Conservation (phyloP, 352 stramenopile species). For the Pythium aristosporum region DNA sequence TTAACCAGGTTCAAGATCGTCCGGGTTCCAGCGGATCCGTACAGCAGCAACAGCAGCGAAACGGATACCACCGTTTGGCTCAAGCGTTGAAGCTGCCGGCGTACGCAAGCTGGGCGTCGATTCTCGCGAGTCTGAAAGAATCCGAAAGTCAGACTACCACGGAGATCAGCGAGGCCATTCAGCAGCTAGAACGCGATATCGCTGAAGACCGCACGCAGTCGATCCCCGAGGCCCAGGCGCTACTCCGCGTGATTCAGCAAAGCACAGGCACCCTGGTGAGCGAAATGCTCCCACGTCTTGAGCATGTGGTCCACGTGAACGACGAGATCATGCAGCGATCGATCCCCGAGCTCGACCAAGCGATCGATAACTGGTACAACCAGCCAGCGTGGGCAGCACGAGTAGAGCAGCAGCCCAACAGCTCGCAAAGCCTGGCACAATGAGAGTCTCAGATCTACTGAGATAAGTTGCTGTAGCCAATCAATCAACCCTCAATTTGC, state of each 20-base stretch:
- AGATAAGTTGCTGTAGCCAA: constrained; percentile 14
- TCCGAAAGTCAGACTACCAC: not conserved
- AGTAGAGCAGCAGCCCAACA: constrained; percentile 1
- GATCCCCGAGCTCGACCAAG: constrained; percentile 28
- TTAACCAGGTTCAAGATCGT: constrained; percentile 30
- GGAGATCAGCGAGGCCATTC: constrained; percentile 5
- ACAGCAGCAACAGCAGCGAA: not conserved
- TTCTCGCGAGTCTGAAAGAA: constrained; percentile 23
- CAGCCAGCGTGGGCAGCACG: constrained; percentile 32
- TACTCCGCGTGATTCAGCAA: constrained; percentile 10
- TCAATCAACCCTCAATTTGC: constrained; percentile 11
- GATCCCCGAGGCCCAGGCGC: constrained; percentile 17
- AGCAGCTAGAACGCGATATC: constrained; percentile 25
- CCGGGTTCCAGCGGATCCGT: not conserved
- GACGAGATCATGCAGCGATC: constrained; percentile 17
- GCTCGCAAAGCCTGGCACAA: not conserved
- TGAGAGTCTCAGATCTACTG: constrained; percentile 21
- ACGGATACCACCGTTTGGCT: constrained; percentile 27
- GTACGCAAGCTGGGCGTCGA: constrained; percentile 29
- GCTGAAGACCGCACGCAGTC: constrained; percentile 22
- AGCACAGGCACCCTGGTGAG: constrained; percentile 20
- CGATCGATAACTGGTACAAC: constrained; percentile 35
- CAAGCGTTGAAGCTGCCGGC: constrained; percentile 18
- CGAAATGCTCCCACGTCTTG: constrained; percentile 24
- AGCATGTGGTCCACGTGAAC: constrained; percentile 32